These are phyloP conservation scores for Coniophora puteana DNA, from an alignment of 1,284 basidiomycete species.

Conservation along the genomic window DNA sequence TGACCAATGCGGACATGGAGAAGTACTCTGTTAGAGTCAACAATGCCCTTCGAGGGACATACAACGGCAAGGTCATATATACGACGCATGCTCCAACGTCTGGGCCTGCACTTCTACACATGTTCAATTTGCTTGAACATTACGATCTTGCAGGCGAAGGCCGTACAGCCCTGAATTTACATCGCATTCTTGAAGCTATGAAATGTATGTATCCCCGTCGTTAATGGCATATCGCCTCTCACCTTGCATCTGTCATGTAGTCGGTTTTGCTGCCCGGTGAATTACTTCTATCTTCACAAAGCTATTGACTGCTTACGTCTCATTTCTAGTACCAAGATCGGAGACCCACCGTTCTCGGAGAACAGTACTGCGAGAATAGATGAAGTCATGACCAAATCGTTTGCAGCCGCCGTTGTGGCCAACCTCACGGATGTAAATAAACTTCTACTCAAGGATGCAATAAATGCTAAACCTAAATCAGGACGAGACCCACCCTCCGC, in stretches of 20 bases:
- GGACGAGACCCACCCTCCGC: slow-evolving; percentile 75
- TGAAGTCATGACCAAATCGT: slow-evolving; percentile 71
- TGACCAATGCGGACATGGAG: slow-evolving; percentile 68
- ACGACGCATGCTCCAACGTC: slow-evolving; percentile 82
- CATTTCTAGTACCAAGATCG: slow-evolving; percentile 67
- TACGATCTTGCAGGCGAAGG: slow-evolving; percentile 52
- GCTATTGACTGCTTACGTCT: slow-evolving; percentile 4
- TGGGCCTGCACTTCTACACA: slow-evolving; percentile 76
- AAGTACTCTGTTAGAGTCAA: slow-evolving; percentile 71
- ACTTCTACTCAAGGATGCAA: slow-evolving; percentile 6
- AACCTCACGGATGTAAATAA: slow-evolving; percentile 78
- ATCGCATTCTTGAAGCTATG: slow-evolving; percentile 72
- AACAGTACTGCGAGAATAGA: slow-evolving; percentile 55
- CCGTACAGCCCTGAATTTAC: slow-evolving; percentile 55
- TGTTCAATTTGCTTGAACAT: slow-evolving; percentile 76
- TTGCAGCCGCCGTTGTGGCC: slow-evolving; percentile 53
- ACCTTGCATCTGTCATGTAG: slow-evolving; percentile 28
- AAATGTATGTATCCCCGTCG: slow-evolving; percentile 50
- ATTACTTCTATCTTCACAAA: slow-evolving; percentile 8
- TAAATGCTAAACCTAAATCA: slow-evolving; percentile 31
- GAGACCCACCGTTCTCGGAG: slow-evolving; percentile 63
- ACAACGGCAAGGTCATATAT: slow-evolving; percentile 76
- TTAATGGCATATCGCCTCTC: slow-evolving; percentile 9
- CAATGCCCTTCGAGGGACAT: slow-evolving; percentile 74
- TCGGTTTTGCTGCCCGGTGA: slow-evolving; percentile 74